phyloP scores from a whole-genome alignment of 2,329 filamentous ascomycete species.

The Thelonectria rubi region DNA sequence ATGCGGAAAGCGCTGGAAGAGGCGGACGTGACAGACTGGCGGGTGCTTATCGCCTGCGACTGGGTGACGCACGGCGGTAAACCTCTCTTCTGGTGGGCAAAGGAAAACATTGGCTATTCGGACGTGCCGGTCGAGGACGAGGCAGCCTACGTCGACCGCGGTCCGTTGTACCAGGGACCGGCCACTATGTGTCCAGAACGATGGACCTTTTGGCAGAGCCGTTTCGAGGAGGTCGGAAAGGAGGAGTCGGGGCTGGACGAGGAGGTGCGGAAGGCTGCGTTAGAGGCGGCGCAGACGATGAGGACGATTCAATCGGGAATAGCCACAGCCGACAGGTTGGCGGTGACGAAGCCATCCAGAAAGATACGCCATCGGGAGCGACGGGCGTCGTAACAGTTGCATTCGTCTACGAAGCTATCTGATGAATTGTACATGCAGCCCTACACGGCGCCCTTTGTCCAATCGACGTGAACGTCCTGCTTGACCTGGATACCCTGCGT shows the following conservation, averaged over 20 bases:
- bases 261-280: not conserved
- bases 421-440: no score
- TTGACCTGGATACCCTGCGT: constrained; percentile 22
- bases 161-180: constrained; percentile 2
- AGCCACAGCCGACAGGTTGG: no score
- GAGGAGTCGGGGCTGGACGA: not conserved
- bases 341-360: no score
- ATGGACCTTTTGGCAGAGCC: constrained; percentile 4
- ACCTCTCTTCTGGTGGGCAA: not conserved
- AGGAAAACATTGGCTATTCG: constrained; percentile 1
- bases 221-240: constrained; percentile 4
- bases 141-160: not conserved
- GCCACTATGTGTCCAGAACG: not conserved
- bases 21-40: no score
- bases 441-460: constrained; percentile 10
- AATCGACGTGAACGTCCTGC: constrained; percentile 26
- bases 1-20: no score
- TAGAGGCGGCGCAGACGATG: not conserved
- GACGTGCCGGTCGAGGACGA: not conserved
- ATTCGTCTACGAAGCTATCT: no score
- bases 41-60: no score
- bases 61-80: not conserved
- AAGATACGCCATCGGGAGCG: no score
- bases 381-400: no score
- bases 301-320: no score